Evolutionary conservation across 768 basidiomycete genomes (phyloP), one percentile per base, ranked within the genome.

Genomic region (Melanogaster broomeanus): DNA sequence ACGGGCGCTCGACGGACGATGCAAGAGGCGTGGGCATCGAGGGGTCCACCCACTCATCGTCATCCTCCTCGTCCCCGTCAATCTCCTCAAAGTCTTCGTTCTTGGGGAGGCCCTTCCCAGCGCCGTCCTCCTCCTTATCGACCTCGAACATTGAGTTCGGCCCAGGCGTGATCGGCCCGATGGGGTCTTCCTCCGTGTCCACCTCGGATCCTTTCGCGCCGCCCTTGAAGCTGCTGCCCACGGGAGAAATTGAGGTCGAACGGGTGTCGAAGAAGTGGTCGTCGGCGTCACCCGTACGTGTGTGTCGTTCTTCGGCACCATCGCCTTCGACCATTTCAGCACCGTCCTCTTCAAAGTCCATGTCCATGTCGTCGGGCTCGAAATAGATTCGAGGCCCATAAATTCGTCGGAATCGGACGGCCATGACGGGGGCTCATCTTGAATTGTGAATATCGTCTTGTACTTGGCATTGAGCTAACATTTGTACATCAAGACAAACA

Each of bases 361-460:
- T 67, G 42, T 87, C 86, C 55, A 88, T 81, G 27, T 84, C 82
- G 49, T 89, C 83, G 0, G 82, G 82, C 56, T 86, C 93, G 90
- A 93, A 21, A 96, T 83, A 5, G 87, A 90, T 62, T 92, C 88
- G 19, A 94, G 69, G 1, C 86, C 90, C 73, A 89, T 83, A 35
- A 62, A 69, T 51, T 87, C 88, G 51, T 90, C 91, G 10, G 78
- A 82, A 62, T 88, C 87, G 1, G 67, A 79, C 7, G 84, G 79
- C 93, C 93, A 97, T 5, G 78, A 79, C 2, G 93, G 93, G 1
- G 88, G 91, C 57, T 93, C 91, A 35, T 94, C 88, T 55, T 91
- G 90, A 4, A 98, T 79, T 0, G 89, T 84, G 58, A 98, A 93
- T 48, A 95, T 91, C 33, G 83, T 75, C 63, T 84, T 82, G 39